A percentile compares a stretch with the other conserved stretches of the same genome.
phyloP scores from a whole-genome alignment of 805 yeast species.

The Starmera pachycereana region DNA sequence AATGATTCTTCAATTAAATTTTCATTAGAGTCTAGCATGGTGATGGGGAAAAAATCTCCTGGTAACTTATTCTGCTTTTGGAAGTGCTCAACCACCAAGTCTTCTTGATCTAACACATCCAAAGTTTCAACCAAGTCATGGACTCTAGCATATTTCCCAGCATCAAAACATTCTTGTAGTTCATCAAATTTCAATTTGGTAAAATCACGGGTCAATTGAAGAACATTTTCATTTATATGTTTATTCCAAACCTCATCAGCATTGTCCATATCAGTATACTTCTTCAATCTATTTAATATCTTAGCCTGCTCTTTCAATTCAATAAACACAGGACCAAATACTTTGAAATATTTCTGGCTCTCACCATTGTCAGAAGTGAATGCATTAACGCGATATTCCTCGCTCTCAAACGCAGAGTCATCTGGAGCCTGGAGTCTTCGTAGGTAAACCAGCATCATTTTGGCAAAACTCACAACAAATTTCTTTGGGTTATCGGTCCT shows the following conservation, averaged over 20 bases:
- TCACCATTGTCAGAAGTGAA: neutral
- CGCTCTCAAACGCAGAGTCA: neutral
- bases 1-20: conserved; percentile 15
- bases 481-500: conserved; percentile 14
- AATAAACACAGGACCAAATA: neutral
- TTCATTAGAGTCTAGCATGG: conserved; percentile 16
- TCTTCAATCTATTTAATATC: conserved; percentile 10
- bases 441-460: neutral
- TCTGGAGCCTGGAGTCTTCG: neutral
- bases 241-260: conserved; percentile 8
- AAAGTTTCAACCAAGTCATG: conserved; percentile 14
- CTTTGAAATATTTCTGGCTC: neutral
- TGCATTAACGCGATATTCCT: neutral
- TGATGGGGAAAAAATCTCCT: conserved; percentile 19
- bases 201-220: conserved; percentile 6
- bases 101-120: conserved; percentile 24
- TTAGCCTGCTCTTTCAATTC: conserved; percentile 10
- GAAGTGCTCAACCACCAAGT: conserved; percentile 28
- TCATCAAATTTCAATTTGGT: conserved; percentile 13
- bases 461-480: neutral
- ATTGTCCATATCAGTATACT: conserved; percentile 13
- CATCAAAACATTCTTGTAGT: conserved; percentile 8
- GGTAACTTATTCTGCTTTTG: conserved; percentile 26
- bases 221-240: conserved; percentile 4
- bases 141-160: conserved; percentile 14